Evolutionary conservation across 352 stramenopile species (phyloP).

Genomic region (Elongisporangium undulatum): DNA sequence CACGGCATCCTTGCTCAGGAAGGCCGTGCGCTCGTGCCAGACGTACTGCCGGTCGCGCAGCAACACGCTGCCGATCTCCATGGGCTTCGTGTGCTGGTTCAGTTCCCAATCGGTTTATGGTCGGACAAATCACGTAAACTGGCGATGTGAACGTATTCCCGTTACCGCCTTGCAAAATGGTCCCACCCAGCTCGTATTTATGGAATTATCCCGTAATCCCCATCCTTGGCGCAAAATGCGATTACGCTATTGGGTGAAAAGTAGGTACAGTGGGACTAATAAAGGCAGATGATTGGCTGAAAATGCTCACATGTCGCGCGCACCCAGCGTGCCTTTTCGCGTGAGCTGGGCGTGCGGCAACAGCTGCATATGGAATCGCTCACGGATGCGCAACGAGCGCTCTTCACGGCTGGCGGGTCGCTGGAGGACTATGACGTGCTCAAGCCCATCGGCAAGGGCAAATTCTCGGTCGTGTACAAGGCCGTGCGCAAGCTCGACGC

Average conservation of each 20-base stretch:
- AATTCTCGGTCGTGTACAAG: constrained; percentile 92
- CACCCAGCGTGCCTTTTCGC: background rate
- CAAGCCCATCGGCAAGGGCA: constrained; percentile 90
- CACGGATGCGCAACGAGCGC: constrained; percentile 59
- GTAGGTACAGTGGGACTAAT: background rate
- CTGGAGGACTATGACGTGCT: constrained; percentile 79
- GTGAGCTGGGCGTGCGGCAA: background rate
- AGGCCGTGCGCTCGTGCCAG: constrained; percentile 29
- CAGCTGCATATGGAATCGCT: constrained; percentile 57
- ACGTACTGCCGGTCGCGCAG: constrained; percentile 46
- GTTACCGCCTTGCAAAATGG: background rate
- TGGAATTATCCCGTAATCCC: background rate
- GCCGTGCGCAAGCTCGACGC: constrained; percentile 64
- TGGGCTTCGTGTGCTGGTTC: constrained; percentile 5
- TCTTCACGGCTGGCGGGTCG: constrained; percentile 52
- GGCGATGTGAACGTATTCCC: background rate
- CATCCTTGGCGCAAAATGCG: background rate
- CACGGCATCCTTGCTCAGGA: constrained; percentile 31
- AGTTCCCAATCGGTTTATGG: background rate
- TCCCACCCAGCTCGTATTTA: background rate
- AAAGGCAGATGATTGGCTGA: background rate
- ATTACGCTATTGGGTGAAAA: background rate
- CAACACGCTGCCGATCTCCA: constrained; percentile 46
- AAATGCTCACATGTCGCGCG: background rate
- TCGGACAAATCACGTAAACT: background rate